Conservation (phyloP, 2,329 filamentous ascomycete genomes). For the Calycina herbarum region DNA sequence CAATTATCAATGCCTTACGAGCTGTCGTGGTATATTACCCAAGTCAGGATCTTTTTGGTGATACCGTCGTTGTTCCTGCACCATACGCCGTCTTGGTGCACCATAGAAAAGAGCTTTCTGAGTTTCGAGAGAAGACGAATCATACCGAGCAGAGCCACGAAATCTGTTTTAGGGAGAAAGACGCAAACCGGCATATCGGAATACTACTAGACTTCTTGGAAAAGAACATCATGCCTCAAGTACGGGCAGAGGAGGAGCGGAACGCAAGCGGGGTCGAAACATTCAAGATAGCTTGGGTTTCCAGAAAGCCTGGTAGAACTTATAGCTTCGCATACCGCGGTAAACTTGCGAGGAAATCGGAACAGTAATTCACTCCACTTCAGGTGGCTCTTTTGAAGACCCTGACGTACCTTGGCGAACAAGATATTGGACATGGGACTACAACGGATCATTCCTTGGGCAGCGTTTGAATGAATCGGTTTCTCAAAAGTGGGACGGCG, state of each 20-base stretch:
- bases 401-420: too few species aligned
- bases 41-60: conserved; percentile 15
- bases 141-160: neutral
- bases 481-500: too few species aligned
- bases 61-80: conserved; percentile 22
- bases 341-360: too few species aligned
- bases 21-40: conserved; percentile 25
- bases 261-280: too few species aligned
- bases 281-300: too few species aligned
- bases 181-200: neutral
- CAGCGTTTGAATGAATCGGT: neutral
- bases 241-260: too few species aligned
- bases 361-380: too few species aligned
- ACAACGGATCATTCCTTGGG: neutral
- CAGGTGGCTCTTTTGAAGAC: too few species aligned
- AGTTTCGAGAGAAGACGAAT: conserved; percentile 17
- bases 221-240: too few species aligned
- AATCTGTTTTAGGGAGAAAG: neutral
- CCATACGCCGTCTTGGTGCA: conserved; percentile 42
- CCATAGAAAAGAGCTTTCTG: conserved; percentile 19
- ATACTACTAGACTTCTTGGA: neutral
- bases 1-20: conserved; percentile 23
- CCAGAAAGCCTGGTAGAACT: too few species aligned
- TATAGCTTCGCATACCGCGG: too few species aligned
- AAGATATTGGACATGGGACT: too few species aligned